Conservation (phyloP, 1,284 basidiomycete genomes). For the Athelia sp. region DNA sequence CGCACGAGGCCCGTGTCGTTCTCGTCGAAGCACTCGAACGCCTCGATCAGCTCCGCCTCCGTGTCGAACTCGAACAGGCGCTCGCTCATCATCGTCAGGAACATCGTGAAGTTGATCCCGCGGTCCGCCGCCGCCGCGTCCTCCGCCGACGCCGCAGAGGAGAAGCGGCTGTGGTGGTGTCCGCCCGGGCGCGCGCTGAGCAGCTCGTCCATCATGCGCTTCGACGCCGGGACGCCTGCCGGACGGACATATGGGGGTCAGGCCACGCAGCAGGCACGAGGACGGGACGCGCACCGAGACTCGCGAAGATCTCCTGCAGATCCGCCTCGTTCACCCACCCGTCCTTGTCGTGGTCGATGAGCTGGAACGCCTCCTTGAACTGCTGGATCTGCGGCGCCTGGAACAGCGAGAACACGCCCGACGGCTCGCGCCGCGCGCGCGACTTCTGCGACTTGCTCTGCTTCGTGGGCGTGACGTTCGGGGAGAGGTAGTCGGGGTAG, state of each 20-base stretch:
- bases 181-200: slow-evolving; percentile 71
- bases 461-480: slow-evolving; percentile 49
- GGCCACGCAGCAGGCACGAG: too few species aligned
- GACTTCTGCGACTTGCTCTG: slow-evolving; percentile 55
- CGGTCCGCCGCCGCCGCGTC: slow-evolving; percentile 42
- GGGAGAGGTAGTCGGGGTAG: slow-evolving; percentile 57
- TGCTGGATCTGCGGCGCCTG: slow-evolving; percentile 81
- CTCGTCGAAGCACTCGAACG: slow-evolving; percentile 91
- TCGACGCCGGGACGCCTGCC: slow-evolving; percentile 74
- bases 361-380: slow-evolving; percentile 92
- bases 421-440: slow-evolving; percentile 68
- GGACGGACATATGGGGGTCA: too few species aligned
- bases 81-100: slow-evolving; percentile 93
- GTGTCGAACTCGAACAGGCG: slow-evolving; percentile 85
- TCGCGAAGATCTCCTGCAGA: slow-evolving; percentile 73
- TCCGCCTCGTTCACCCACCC: slow-evolving; percentile 77
- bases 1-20: slow-evolving; percentile 78
- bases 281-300: too few species aligned
- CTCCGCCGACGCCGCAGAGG: slow-evolving; percentile 29
- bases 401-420: slow-evolving; percentile 78
- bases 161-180: slow-evolving; percentile 29
- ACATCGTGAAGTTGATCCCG: slow-evolving; percentile 90
- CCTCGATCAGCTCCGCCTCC: slow-evolving; percentile 82
- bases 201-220: slow-evolving; percentile 61
- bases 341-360: slow-evolving; percentile 94